These are phyloP conservation scores for sweet orange (Citrus sinensis) DNA, from an alignment of 345 rosid genomes.

Conservation along the genomic window DNA sequence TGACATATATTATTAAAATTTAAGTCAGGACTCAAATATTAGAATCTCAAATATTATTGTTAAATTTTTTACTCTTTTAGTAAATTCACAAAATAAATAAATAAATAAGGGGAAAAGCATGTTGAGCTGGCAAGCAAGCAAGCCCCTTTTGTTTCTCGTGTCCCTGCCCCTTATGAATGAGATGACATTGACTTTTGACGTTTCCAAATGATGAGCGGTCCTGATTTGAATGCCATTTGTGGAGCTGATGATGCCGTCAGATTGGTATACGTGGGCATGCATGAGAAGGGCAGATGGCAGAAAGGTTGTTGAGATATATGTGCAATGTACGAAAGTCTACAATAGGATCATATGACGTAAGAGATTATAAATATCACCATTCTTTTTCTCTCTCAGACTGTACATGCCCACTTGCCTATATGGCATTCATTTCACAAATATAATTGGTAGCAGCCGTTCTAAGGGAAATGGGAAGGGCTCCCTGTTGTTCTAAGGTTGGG, in stretches of 20 bases:
- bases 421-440: not conserved
- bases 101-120: no score
- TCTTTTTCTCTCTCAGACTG: not conserved
- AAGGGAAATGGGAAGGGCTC: constrained; percentile 50
- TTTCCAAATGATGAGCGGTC: not conserved
- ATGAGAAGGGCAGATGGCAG: constrained; percentile 36
- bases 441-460: not conserved
- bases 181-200: not conserved
- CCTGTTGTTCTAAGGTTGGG: constrained; percentile 63
- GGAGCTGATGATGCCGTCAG: not conserved
- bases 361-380: not conserved
- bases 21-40: no score
- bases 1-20: no score
- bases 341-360: no score
- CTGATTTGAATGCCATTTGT: not conserved
- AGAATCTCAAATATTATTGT: no score
- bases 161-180: no score
- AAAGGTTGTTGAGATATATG: constrained; percentile 24
- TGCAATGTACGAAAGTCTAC: not conserved
- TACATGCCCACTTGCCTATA: not conserved
- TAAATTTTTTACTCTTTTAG: no score
- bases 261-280: not conserved
- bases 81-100: no score
- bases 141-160: no score
- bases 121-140: no score